Conservation (phyloP, 208 protist species). For the Trypanosoma melophagium region DNA sequence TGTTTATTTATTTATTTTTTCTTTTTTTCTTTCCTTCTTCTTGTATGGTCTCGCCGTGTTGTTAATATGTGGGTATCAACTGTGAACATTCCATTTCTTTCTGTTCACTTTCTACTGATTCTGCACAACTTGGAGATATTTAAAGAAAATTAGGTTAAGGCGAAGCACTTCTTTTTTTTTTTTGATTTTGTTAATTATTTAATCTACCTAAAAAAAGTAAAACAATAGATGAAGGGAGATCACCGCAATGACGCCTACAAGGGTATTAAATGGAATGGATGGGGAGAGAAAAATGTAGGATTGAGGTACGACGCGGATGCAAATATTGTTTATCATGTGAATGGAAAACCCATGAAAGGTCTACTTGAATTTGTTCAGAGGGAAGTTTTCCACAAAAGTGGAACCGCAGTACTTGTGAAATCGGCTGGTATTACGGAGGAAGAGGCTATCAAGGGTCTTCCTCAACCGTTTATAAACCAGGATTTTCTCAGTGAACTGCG, state of each 20-base stretch:
- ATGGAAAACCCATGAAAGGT: slow-evolving; percentile 78
- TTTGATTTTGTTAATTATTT: no score
- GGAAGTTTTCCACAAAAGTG: slow-evolving; percentile 57
- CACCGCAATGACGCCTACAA: slow-evolving; percentile 63
- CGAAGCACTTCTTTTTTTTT: no score
- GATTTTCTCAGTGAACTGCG: slow-evolving; percentile 74
- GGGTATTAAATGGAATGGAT: slow-evolving; percentile 91
- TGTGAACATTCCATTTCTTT: no score
- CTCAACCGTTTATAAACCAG: slow-evolving; percentile 67
- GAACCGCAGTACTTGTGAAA: slow-evolving; percentile 41
- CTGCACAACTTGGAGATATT: neutral
- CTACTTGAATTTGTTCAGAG: slow-evolving; percentile 80
- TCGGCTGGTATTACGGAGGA: slow-evolving; percentile 73
- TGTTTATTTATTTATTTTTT: slow-evolving; percentile 14
- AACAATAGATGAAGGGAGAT: neutral
- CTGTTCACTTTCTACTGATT: neutral
- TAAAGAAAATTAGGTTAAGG: no score
- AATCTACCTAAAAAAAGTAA: no score
- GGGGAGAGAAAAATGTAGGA: slow-evolving; percentile 57
- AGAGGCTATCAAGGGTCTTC: slow-evolving; percentile 68
- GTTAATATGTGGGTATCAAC: no score
- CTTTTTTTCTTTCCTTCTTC: slow-evolving; percentile 3
- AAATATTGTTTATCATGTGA: slow-evolving; percentile 62
- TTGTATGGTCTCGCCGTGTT: slow-evolving; percentile 5
- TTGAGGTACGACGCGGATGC: slow-evolving; percentile 72